A percentile compares a stretch with the other conserved stretches of the same genome.
phyloP scores from a whole-genome alignment of 1,284 basidiomycete genomes.

The Ceratobasidium sp. region DNA sequence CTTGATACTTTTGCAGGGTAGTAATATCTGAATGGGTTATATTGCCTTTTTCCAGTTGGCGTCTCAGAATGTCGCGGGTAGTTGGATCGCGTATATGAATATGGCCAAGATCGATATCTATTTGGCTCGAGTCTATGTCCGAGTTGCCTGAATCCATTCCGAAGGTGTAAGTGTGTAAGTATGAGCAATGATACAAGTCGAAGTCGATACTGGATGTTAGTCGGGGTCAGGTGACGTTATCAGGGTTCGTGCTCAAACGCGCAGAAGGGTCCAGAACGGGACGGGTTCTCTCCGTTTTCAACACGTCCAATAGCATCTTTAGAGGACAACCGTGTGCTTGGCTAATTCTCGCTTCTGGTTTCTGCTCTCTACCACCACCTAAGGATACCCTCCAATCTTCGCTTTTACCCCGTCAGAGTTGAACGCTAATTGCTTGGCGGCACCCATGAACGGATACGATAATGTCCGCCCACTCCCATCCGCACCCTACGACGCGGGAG shows the following conservation, averaged over 20 bases:
- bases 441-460: neutral
- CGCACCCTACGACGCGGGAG: conserved; percentile 9
- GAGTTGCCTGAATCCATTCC: conserved; percentile 50
- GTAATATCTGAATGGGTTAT: conserved; percentile 68
- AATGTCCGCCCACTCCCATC: neutral
- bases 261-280: conserved; percentile 30
- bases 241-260: neutral
- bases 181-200: conserved; percentile 47
- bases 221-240: conserved; percentile 40
- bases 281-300: conserved; percentile 30
- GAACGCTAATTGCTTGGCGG: conserved; percentile 2
- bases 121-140: conserved; percentile 44
- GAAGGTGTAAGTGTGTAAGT: conserved; percentile 46
- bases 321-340: neutral
- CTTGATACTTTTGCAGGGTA: conserved; percentile 18
- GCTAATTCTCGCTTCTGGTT: neutral
- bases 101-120: conserved; percentile 60
- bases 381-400: neutral
- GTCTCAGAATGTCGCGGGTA: conserved; percentile 65
- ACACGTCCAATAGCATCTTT: conserved; percentile 28
- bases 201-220: neutral
- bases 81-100: conserved; percentile 57
- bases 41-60: conserved; percentile 69
- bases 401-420: neutral
- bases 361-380: neutral